phyloP scores from a whole-genome alignment of 352 stramenopile species.

The Peronospora destructor region DNA sequence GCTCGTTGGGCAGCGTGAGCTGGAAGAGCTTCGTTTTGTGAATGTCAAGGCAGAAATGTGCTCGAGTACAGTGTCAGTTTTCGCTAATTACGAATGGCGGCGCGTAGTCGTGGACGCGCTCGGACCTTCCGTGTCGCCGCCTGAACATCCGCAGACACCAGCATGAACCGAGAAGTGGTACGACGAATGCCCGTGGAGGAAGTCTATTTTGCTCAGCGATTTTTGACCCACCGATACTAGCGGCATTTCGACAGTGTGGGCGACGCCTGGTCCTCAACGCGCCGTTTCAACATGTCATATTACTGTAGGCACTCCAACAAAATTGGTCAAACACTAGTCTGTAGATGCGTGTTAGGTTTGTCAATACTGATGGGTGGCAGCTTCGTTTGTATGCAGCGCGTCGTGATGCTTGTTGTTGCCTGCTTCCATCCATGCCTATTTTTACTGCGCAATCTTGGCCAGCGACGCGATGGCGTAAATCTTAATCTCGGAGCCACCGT shows the following conservation, averaged over 20 bases:
- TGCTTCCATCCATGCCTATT: constrained; percentile 23
- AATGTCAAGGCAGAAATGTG: not conserved
- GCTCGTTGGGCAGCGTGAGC: constrained; percentile 79
- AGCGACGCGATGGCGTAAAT: constrained; percentile 80
- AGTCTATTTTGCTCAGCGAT: constrained; percentile 6
- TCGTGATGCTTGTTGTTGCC: constrained; percentile 19
- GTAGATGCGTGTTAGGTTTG: constrained; percentile 25
- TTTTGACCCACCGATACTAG: constrained; percentile 7
- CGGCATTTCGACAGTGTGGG: constrained; percentile 9
- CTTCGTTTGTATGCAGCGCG: constrained; percentile 16
- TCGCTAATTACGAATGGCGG: not conserved
- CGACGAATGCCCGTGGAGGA: constrained; percentile 3
- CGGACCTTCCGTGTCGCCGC: no score
- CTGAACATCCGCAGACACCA: no score
- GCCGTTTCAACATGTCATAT: constrained; percentile 23
- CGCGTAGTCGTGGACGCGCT: no score
- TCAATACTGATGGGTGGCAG: constrained; percentile 21
- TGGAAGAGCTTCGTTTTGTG: constrained; percentile 82
- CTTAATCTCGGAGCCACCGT: constrained; percentile 85
- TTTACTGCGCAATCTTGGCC: constrained; percentile 80
- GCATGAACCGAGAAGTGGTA: constrained; percentile 5
- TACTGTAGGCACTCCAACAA: constrained; percentile 10
- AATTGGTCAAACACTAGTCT: constrained; percentile 15
- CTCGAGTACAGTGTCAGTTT: not conserved
- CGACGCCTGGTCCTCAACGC: not conserved